These are phyloP conservation scores for Rhizoclosmatium sp. DNA, from an alignment of 192 early-diverging fungal species.

Conservation along the genomic window DNA sequence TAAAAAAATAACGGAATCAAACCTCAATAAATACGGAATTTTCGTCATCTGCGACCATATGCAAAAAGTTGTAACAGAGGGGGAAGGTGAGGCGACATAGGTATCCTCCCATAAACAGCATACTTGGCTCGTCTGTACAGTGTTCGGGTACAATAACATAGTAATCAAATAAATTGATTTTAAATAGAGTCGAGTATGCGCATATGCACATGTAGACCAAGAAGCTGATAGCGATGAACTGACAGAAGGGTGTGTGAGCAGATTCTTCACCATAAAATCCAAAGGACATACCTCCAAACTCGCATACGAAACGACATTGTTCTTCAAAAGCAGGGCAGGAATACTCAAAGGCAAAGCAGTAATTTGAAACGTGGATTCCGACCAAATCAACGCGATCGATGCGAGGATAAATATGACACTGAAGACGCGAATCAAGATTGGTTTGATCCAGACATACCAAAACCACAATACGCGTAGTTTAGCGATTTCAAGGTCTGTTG, in stretches of 20 bases:
- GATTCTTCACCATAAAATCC: not conserved
- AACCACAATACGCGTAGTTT: conserved; percentile 71
- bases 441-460: conserved; percentile 83
- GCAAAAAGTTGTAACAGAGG: conserved; percentile 95
- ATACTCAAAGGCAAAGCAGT: conserved; percentile 66
- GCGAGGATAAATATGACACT: conserved; percentile 66
- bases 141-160: conserved; percentile 92
- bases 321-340: conserved; percentile 66
- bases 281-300: conserved; percentile 52
- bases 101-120: conserved; percentile 94
- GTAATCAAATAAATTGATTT: conserved; percentile 86
- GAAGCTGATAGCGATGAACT: conserved; percentile 77
- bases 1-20: conserved; percentile 11
- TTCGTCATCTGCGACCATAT: conserved; percentile 61
- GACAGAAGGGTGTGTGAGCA: not conserved
- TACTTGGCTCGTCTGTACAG: conserved; percentile 88
- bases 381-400: conserved; percentile 87
- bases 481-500: conserved; percentile 30
- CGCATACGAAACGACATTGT: conserved; percentile 43
- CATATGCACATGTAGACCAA: conserved; percentile 93
- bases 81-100: conserved; percentile 75
- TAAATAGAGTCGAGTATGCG: conserved; percentile 91
- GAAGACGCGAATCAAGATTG: conserved; percentile 64
- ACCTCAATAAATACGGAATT: conserved; percentile 61
- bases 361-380: conserved; percentile 89